A percentile compares a stretch with the other conserved stretches of the same genome.
Evolutionary conservation across 352 stramenopile species (phyloP).

Genomic region (Phytophthora lateralis): DNA sequence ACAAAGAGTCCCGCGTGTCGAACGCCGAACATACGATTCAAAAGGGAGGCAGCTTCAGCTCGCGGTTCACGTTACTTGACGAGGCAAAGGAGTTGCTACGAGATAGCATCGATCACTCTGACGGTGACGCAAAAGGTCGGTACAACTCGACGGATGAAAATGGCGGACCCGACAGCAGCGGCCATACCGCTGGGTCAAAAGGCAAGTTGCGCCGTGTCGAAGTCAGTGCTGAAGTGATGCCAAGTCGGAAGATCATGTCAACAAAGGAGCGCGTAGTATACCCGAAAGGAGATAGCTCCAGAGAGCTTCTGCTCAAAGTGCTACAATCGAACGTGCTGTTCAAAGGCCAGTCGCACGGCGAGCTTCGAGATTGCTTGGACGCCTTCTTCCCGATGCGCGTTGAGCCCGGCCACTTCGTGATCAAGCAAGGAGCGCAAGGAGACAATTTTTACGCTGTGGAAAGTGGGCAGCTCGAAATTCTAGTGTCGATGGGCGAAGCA

Average conservation of each 20-base stretch:
- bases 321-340: slow-evolving; percentile 82
- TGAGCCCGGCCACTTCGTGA: slow-evolving; percentile 49
- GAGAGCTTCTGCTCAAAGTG: slow-evolving; percentile 63
- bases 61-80: slow-evolving; percentile 20
- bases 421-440: slow-evolving; percentile 72
- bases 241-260: slow-evolving; percentile 66
- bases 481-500: slow-evolving; percentile 58
- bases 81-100: slow-evolving; percentile 20
- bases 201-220: slow-evolving; percentile 60
- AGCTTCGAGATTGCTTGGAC: slow-evolving; percentile 73
- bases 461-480: slow-evolving; percentile 68
- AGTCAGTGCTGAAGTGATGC: slow-evolving; percentile 82
- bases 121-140: slow-evolving; percentile 11
- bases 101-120: slow-evolving; percentile 6
- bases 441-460: slow-evolving; percentile 83
- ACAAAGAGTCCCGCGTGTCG: slow-evolving; percentile 18
- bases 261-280: slow-evolving; percentile 59
- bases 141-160: slow-evolving; percentile 10
- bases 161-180: slow-evolving; percentile 8
- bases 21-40: slow-evolving; percentile 16
- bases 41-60: slow-evolving; percentile 16
- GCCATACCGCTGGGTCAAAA: slow-evolving; percentile 4
- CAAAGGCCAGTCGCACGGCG: slow-evolving; percentile 55
- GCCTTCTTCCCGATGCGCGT: slow-evolving; percentile 71
- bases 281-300: slow-evolving; percentile 62